A percentile compares a stretch with the other conserved stretches of the same genome.
These are phyloP conservation scores for Penicillium parvum DNA, from an alignment of 495 filamentous ascomycete genomes.

Conservation along the genomic window DNA sequence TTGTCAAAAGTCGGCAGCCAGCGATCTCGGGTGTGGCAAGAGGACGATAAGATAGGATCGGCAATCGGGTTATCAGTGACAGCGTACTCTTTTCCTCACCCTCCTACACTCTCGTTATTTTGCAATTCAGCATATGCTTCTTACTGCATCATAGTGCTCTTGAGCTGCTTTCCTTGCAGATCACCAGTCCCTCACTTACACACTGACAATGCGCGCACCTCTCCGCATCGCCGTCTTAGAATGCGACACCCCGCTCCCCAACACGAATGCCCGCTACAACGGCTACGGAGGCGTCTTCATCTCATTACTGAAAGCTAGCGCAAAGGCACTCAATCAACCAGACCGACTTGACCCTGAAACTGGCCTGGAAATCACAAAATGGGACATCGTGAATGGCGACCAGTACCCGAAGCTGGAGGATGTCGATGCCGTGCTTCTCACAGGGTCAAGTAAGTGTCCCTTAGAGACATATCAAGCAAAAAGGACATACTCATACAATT, in stretches of 20 bases:
- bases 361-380: slow-evolving; percentile 56
- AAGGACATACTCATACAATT: too few species aligned
- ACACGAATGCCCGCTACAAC: slow-evolving; percentile 57
- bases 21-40: too few species aligned
- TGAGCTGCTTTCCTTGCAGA: too few species aligned
- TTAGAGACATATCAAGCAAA: too few species aligned
- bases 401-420: slow-evolving; percentile 65
- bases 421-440: slow-evolving; percentile 79
- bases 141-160: background rate
- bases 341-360: slow-evolving; percentile 34
- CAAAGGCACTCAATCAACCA: slow-evolving; percentile 32
- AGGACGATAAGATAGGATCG: background rate
- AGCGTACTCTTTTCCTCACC: too few species aligned
- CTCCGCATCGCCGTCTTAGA: slow-evolving; percentile 82
- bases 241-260: slow-evolving; percentile 64
- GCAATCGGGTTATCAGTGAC: background rate
- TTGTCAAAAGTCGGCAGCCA: too few species aligned
- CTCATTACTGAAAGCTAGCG: slow-evolving; percentile 52
- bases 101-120: too few species aligned
- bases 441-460: slow-evolving; percentile 56
- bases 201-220: slow-evolving; percentile 42
- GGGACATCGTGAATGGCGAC: slow-evolving; percentile 58
- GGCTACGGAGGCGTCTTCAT: slow-evolving; percentile 72
- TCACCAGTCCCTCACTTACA: background rate
- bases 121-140: too few species aligned